Percentiles rank a stretch among this genome's conserved stretches.
These are phyloP conservation scores for Rhizopogon rudus DNA, from an alignment of 768 basidiomycete genomes.

Conservation along the genomic window DNA sequence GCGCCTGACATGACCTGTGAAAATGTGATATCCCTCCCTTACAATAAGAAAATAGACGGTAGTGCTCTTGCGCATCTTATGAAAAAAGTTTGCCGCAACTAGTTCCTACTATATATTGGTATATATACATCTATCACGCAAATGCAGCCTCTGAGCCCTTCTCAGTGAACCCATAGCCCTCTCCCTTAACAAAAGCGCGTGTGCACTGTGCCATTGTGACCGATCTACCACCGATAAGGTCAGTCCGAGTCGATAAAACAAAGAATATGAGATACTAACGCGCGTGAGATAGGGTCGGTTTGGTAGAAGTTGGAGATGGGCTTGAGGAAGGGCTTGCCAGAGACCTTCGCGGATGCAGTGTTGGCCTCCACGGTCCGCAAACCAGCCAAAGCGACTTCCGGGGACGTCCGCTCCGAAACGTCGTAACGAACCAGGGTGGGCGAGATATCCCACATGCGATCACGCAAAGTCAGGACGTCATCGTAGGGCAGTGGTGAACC, in stretches of 20 bases:
- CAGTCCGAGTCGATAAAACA: constrained; percentile 2
- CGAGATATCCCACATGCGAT: constrained; percentile 96
- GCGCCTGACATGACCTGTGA: too few relatives aligned
- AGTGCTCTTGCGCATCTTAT: neutral
- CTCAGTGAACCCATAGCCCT: constrained; percentile 54
- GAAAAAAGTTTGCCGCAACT: neutral
- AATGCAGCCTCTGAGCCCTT: constrained; percentile 40
- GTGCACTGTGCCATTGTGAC: constrained; percentile 96
- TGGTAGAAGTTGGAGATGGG: constrained; percentile 93
- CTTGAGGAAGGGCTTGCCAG: constrained; percentile 62
- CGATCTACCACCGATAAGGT: constrained; percentile 42
- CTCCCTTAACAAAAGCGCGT: constrained; percentile 76
- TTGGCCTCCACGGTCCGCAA: constrained; percentile 50
- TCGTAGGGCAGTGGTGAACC: constrained; percentile 84
- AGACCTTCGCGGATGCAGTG: constrained; percentile 50
- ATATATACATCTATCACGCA: constrained; percentile 27
- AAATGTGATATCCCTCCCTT: too few relatives aligned
- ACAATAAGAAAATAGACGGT: too few relatives aligned
- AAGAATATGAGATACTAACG: constrained; percentile 47
- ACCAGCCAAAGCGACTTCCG: constrained; percentile 67
- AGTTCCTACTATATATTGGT: constrained; percentile 1
- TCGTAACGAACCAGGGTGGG: constrained; percentile 88
- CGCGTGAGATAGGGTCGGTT: constrained; percentile 92
- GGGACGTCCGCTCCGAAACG: constrained; percentile 68
- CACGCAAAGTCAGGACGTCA: constrained; percentile 74